A percentile compares a stretch with the other conserved stretches of the same genome.
These are phyloP conservation scores for Hawksworthiomyces lignivorus DNA, from an alignment of 2,329 filamentous ascomycete species.

Conservation along the genomic window DNA sequence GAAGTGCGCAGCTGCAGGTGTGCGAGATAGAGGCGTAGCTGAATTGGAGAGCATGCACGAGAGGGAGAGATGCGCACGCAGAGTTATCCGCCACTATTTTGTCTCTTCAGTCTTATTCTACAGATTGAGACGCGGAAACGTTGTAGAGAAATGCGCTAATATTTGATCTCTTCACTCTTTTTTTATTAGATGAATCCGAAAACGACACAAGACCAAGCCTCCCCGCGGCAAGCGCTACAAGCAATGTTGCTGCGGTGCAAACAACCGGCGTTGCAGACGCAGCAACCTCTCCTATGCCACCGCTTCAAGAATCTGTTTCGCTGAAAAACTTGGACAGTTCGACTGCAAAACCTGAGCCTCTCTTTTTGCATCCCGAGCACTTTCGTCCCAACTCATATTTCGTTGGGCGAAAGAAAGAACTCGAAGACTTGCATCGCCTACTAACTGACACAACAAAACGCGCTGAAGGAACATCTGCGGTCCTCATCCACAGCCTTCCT, in stretches of 20 bases:
- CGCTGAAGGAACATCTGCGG: slow-evolving; percentile 51
- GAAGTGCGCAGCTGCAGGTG: too few relatives aligned
- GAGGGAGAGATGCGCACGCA: too few relatives aligned
- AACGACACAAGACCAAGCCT: background rate
- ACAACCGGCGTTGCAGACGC: background rate
- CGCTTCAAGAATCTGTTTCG: background rate
- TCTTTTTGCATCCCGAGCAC: slow-evolving; percentile 42
- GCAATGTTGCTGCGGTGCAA: too few relatives aligned
- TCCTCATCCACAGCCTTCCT: slow-evolving; percentile 56
- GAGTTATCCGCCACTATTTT: too few relatives aligned
- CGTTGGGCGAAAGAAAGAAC: slow-evolving; percentile 50
- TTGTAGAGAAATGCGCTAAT: too few relatives aligned
- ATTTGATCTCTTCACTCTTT: too few relatives aligned
- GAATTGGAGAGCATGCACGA: too few relatives aligned
- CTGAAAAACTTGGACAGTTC: background rate
- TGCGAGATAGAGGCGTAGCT: too few relatives aligned
- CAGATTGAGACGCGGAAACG: too few relatives aligned
- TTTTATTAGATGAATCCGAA: too few relatives aligned
- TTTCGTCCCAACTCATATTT: slow-evolving; percentile 58
- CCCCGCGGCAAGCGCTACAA: background rate
- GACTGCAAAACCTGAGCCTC: slow-evolving; percentile 12
- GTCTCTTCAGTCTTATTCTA: too few relatives aligned
- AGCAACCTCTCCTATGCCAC: slow-evolving; percentile 14
- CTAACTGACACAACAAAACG: slow-evolving; percentile 50
- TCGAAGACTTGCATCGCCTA: slow-evolving; percentile 50